Conservation (phyloP, 768 basidiomycete genomes). For the Mycena rosella region DNA sequence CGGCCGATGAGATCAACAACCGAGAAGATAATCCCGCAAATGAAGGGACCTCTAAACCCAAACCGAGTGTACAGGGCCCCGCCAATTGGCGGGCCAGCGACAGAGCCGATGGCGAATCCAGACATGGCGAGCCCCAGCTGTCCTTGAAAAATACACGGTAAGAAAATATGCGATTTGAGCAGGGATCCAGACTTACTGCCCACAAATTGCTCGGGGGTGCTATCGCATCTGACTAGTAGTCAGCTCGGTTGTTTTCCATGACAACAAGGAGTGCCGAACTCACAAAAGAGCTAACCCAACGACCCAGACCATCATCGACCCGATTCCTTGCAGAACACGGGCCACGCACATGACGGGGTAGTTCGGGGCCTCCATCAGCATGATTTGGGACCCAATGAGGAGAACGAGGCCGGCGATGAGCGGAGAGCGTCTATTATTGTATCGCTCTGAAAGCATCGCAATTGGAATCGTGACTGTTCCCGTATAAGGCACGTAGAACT, state of each 20-base stretch:
- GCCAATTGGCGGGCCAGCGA: constrained; percentile 70
- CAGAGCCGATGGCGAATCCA: constrained; percentile 56
- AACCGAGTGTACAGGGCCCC: constrained; percentile 65
- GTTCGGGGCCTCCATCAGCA: constrained; percentile 73
- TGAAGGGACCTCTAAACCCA: constrained; percentile 74
- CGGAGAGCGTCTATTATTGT: constrained; percentile 59
- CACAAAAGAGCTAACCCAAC: constrained; percentile 73
- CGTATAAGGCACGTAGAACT: not conserved
- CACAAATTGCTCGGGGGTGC: constrained; percentile 59
- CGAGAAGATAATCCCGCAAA: constrained; percentile 62
- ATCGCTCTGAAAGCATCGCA: constrained; percentile 67
- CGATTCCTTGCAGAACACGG: constrained; percentile 69
- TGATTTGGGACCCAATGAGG: constrained; percentile 66
- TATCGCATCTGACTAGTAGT: constrained; percentile 61
- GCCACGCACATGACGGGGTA: constrained; percentile 71
- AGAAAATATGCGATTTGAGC: not conserved
- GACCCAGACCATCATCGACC: constrained; percentile 73
- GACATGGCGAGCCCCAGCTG: constrained; percentile 74
- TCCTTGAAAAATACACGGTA: constrained; percentile 45
- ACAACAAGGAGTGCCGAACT: constrained; percentile 29
- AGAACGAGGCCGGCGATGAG: constrained; percentile 64
- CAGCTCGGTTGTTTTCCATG: not conserved
- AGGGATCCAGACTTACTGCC: constrained; percentile 56
- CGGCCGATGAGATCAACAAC: constrained; percentile 66
- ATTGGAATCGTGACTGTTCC: constrained; percentile 67